Evolutionary conservation across 805 yeast genomes (phyloP), one percentile per base, ranked within the genome.

Genomic region (Pichia ethanolica): DNA sequence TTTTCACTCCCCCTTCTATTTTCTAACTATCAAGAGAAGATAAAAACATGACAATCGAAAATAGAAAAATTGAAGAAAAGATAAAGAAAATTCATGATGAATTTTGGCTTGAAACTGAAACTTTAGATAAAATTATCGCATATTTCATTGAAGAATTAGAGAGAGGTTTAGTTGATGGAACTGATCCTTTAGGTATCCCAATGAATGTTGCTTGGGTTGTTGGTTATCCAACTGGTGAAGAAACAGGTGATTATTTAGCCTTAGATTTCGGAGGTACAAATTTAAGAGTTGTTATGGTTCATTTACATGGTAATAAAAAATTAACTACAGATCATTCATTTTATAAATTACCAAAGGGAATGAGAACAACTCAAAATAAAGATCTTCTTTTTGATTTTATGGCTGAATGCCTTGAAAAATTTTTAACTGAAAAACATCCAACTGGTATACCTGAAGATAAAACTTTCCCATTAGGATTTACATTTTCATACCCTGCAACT

Each of bases 401-500:
- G 63, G 98, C 98, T 55, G 82, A 78, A 35, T 83, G 90, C 63
- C 77, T 93, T 64, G 82, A 81, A 58, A 72, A 77, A 53, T 93
- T 93, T 63, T 72, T 89, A 51, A 71, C 64, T 39, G 83, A 81
- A 58, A 71, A 76, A 52, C 82, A 77, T 69, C 95, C 95, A 59
- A 74, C 82, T 39, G 93, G 91, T 52, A 75, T 77, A 43, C 71
- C 71, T 6, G 68, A 64, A 37, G 70, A 75, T 26, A 69, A 70
- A 28, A 72, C 78, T 42, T 74, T 86, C 59, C 93, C 95, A 53
- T 76, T 93, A 60, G 98, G 99, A 46, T 93, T 93, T 79, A 93
- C 99, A 37, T 93, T 93, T 75, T 85, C 95, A 10, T 93, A 86
- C 73, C 99, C 99, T 32, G 86, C 86, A 45, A 71, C 85, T 35